phyloP scores from a whole-genome alignment of 192 early-diverging fungal species.

The Funneliformis geosporum region DNA sequence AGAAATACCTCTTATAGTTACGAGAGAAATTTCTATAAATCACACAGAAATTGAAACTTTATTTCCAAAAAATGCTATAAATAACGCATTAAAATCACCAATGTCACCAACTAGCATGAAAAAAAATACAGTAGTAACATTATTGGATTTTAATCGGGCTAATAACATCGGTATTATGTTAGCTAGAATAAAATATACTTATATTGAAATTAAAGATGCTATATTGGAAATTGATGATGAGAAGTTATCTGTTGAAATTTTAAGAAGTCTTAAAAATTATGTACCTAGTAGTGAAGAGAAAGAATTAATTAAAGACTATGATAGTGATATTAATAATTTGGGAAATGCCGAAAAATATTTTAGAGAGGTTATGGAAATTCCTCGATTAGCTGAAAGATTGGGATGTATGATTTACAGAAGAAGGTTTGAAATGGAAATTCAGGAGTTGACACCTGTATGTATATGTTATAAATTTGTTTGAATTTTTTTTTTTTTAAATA shows the following conservation, averaged over 20 bases:
- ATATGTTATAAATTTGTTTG: neutral
- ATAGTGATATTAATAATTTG: conserved; percentile 47
- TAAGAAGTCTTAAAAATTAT: conserved; percentile 56
- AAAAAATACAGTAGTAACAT: conserved; percentile 44
- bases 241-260: conserved; percentile 52
- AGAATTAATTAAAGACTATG: conserved; percentile 52
- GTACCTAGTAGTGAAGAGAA: conserved; percentile 57
- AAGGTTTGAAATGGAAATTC: conserved; percentile 50
- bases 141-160: conserved; percentile 55
- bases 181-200: conserved; percentile 50
- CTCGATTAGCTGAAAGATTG: conserved; percentile 52
- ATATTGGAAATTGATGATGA: conserved; percentile 58
- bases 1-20: conserved; percentile 41
- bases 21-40: conserved; percentile 38
- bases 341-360: conserved; percentile 63
- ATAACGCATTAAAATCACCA: neutral
- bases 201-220: conserved; percentile 55
- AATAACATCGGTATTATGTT: conserved; percentile 68
- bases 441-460: conserved; percentile 50
- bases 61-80: conserved; percentile 46
- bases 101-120: conserved; percentile 26
- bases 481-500: neutral
- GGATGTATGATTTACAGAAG: conserved; percentile 57
- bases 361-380: conserved; percentile 51
- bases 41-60: conserved; percentile 50